These are phyloP conservation scores for Lithocarpus polystachyus DNA, from an alignment of 306 rosid species.

Conservation along the genomic window DNA sequence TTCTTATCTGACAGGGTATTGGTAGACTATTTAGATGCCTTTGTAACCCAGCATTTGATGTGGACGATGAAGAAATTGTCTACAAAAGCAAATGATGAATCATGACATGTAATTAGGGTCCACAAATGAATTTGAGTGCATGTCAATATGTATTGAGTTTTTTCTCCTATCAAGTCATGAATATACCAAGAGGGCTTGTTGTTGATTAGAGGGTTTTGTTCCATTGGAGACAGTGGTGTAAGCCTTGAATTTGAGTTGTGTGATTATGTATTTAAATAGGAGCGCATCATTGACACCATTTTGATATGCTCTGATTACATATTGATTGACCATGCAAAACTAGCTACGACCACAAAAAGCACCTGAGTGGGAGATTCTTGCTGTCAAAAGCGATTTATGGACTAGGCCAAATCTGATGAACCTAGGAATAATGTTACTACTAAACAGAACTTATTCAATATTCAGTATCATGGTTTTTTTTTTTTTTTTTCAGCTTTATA, in stretches of 20 bases:
- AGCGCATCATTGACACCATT: background rate
- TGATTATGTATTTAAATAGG: background rate
- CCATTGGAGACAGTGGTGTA: background rate
- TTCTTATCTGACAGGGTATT: conserved; percentile 51
- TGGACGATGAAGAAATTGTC: conserved; percentile 88
- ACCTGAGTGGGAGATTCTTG: too few relatives aligned
- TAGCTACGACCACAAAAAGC: too few relatives aligned
- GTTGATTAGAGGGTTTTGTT: background rate
- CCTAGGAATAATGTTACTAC: too few relatives aligned
- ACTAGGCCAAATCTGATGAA: too few relatives aligned
- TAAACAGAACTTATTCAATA: too few relatives aligned
- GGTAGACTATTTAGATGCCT: conserved; percentile 97
- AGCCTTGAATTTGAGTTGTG: background rate
- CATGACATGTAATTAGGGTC: background rate
- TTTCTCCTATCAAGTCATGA: background rate
- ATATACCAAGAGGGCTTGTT: background rate
- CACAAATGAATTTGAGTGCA: background rate
- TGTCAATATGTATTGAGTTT: background rate
- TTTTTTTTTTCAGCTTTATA: too few relatives aligned
- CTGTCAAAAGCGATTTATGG: too few relatives aligned
- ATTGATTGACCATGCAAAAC: too few relatives aligned
- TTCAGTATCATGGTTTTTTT: too few relatives aligned
- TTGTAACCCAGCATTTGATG: conserved; percentile 96
- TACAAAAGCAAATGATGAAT: conserved; percentile 62
- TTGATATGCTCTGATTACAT: background rate